Evolutionary conservation across 345 rosid genomes (phyloP).

Genomic region (Acer negundo): DNA sequence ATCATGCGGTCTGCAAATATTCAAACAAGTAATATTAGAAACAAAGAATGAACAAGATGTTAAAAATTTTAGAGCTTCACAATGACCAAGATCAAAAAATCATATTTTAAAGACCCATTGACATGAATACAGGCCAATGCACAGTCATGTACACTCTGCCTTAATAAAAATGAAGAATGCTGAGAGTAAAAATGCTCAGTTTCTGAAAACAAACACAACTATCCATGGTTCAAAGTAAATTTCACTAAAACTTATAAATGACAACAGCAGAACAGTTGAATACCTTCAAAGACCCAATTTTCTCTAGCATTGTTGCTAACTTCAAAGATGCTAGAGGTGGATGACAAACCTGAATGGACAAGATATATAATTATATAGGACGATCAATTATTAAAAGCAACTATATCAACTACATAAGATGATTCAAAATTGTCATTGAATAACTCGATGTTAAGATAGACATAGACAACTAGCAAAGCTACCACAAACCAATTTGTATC

Average conservation of each 20-base stretch:
- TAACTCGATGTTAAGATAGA: not conserved
- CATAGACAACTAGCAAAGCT: not conserved
- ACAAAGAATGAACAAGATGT: not conserved
- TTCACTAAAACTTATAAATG: not conserved
- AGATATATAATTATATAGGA: conserved; percentile 1
- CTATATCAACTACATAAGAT: not conserved
- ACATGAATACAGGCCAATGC: not conserved
- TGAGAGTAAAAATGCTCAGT: not conserved
- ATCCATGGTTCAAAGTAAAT: conserved; percentile 11
- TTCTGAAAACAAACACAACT: not conserved
- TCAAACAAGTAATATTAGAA: too few species aligned
- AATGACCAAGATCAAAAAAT: not conserved
- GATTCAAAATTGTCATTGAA: conserved; percentile 11
- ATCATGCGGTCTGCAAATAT: too few species aligned
- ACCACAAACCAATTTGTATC: not conserved
- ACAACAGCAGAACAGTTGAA: not conserved
- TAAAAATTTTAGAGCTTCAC: not conserved
- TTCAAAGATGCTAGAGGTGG: conserved; percentile 58
- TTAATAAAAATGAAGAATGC: not conserved
- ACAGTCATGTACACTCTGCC: not conserved
- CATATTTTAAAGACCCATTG: not conserved
- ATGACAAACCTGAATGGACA: conserved; percentile 47
- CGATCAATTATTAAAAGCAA: not conserved
- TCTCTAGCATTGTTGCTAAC: conserved; percentile 66
- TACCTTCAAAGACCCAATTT: conserved; percentile 71